Evolutionary conservation across 192 early-diverging fungal species (phyloP), one percentile per base, ranked within the genome.

Genomic region (Umbelopsis vinacea): DNA sequence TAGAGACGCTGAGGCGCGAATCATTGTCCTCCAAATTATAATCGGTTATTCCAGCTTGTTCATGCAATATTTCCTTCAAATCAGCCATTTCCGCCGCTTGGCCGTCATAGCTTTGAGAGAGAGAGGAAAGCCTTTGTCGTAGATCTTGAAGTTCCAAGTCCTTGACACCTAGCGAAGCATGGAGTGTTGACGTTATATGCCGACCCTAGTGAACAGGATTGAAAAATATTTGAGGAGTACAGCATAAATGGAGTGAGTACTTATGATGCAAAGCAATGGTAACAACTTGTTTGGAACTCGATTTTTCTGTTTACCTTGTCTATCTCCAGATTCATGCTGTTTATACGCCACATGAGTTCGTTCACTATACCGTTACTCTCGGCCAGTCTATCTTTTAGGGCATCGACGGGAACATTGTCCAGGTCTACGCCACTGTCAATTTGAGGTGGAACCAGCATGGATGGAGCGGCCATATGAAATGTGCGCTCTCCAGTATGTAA

Each of bases 71-170:
- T 15, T 53, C 45, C 10, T 68, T 48, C 4, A 60, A 35, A 46
- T 14, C 17, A 38, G 52, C 60, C 40, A 74, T 12, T 24, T 74
- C 47, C n/a, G 46, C 40, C 4, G 19, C 9, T 48, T 69, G 73
- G 3, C 24, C 23, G 6, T 69, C 68, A 48, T 45, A 68, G 2
- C 38, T 43, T 17, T 74, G 67, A 14, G 52, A 43, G 22, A 48
- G 50, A 1, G 55, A 57, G 15, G 53, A 21, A 35, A 48, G 45
- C 2, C 66, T 60, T 38, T 68, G 63, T 4, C 45, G 46, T 23
- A 55, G 70, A 17, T 76, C 70, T 23, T 68, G 69, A 37, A 76
- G n/a, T 33, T 76, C 70, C 24, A 76, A 37, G 19, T 76, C 75
- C 43, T 76, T 76, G 38, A 35, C 43, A 33, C 47, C 52, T 26